Evolutionary conservation across 306 rosid genomes (phyloP), one percentile per base, ranked within the genome.

Genomic region (Prunus mongolica): DNA sequence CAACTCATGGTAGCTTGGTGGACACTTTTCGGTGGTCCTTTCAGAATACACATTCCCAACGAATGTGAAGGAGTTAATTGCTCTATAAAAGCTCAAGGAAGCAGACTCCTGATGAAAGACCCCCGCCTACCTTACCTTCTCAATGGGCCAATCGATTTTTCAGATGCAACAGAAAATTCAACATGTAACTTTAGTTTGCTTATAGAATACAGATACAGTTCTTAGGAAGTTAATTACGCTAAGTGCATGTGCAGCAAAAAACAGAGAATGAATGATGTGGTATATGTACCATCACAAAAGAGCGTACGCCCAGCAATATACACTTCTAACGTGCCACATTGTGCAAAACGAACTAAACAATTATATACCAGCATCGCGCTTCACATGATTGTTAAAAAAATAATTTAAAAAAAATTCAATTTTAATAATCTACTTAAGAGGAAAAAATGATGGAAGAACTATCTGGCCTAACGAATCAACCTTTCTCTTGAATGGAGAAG

Each of bases 1-100:
- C 88, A 60, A 85, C 90, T 25, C 25, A 69, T 61, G 78, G 84
- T 20, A 70, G 85, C 6, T 10, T 89, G 47, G 82, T 68, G 11
- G 88, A 90, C 47, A 44, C 70, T 94, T 34, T 91, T 85, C 25
- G 50, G 82, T 51, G 94, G 91, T 71, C 72, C 91, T 64, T 64
- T 56, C 82, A 20, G 62, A 82, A 71, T 88, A 87, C 69, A 28
- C 85, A 49, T 76, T 55, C 76, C 93, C 97, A 25, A 46, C 91
- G 45, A 89, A 69, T 52, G 34, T 91, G 81, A 78, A 78, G 44
- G 88, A 88, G 46, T 91, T 92, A 41, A 77, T 84, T 63, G 79
- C 83, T 18, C 82, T 89, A 3, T 91, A 74, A 84, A 64, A 47
- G 22, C 47, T 18, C 13, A 24, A 11, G 13, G 25, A 47, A 19